Conservation (phyloP, 768 basidiomycete genomes). For the Nidula microcarpa region DNA sequence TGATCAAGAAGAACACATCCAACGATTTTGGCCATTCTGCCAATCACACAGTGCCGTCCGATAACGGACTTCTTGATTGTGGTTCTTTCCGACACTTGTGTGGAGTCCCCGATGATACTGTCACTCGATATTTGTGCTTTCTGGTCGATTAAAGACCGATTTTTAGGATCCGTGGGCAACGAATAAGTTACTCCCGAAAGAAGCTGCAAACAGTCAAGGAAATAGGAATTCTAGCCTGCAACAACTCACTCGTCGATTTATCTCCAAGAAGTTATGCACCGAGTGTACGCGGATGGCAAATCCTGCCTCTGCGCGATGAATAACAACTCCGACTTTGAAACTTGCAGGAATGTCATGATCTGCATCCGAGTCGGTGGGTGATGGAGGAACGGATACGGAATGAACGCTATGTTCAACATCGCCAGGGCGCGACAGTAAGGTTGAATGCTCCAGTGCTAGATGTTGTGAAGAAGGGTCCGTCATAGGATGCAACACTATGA, state of each 20-base stretch:
- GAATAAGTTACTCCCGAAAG: conserved; percentile 48
- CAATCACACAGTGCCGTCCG: conserved; percentile 81
- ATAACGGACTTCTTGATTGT: conserved; percentile 78
- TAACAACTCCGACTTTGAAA: conserved; percentile 61
- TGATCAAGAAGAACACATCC: conserved; percentile 88
- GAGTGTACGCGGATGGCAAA: conserved; percentile 74
- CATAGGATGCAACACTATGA: conserved; percentile 42
- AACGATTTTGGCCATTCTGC: conserved; percentile 77
- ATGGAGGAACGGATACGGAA: conserved; percentile 26
- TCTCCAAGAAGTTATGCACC: conserved; percentile 70
- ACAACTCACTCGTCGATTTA: conserved; percentile 69
- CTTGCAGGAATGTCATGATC: conserved; percentile 33
- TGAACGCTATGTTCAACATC: conserved; percentile 9
- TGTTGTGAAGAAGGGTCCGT: conserved; percentile 42
- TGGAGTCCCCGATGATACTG: conserved; percentile 78
- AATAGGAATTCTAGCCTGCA: background rate
- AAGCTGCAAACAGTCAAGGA: conserved; percentile 32
- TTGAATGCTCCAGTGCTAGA: conserved; percentile 60
- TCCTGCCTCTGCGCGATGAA: conserved; percentile 51
- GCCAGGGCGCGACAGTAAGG: conserved; percentile 26
- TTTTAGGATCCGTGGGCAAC: conserved; percentile 58
- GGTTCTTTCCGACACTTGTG: conserved; percentile 75
- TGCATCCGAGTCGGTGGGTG: conserved; percentile 37
- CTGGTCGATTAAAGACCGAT: conserved; percentile 68
- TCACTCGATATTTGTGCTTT: conserved; percentile 83